Percentiles rank a stretch among this genome's conserved stretches.
Evolutionary conservation across 2,329 filamentous ascomycete species (phyloP).

Genomic region (Aspergillus quadrilineatus): DNA sequence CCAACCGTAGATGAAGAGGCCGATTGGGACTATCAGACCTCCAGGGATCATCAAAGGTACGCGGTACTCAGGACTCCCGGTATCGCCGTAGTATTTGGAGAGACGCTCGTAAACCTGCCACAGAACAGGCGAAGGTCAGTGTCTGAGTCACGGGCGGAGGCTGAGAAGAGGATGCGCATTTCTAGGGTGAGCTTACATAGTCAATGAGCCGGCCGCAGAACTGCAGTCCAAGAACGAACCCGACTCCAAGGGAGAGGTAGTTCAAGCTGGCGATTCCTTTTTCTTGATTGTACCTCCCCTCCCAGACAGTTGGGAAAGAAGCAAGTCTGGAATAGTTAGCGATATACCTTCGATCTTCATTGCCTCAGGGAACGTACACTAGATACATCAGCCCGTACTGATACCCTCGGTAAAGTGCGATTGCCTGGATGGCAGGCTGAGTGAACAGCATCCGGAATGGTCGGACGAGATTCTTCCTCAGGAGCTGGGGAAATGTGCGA

Average conservation of each 20-base stretch:
- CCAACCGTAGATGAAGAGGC: constrained; percentile 61
- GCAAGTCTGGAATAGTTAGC: constrained; percentile 18
- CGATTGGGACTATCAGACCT: constrained; percentile 51
- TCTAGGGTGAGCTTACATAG: neutral
- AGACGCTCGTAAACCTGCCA: constrained; percentile 44
- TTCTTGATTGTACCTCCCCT: constrained; percentile 53
- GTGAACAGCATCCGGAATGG: constrained; percentile 57
- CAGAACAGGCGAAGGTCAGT: neutral
- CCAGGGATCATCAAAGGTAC: constrained; percentile 58
- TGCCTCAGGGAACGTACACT: constrained; percentile 15
- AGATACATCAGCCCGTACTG: constrained; percentile 52
- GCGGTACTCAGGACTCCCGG: constrained; percentile 58
- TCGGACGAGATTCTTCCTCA: constrained; percentile 46
- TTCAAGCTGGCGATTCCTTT: constrained; percentile 60
- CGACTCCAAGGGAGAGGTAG: constrained; percentile 62
- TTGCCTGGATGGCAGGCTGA: constrained; percentile 60
- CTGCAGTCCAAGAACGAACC: constrained; percentile 58
- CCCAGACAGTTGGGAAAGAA: constrained; percentile 58
- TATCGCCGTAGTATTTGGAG: constrained; percentile 45
- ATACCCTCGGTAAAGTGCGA: constrained; percentile 56
- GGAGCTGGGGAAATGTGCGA: neutral
- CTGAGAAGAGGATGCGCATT: no score
- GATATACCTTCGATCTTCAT: no score
- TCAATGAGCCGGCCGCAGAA: constrained; percentile 25
- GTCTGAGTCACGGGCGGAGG: no score